phyloP scores from a whole-genome alignment of 2,329 filamentous ascomycete genomes.

The Fusarium fracticaudum region DNA sequence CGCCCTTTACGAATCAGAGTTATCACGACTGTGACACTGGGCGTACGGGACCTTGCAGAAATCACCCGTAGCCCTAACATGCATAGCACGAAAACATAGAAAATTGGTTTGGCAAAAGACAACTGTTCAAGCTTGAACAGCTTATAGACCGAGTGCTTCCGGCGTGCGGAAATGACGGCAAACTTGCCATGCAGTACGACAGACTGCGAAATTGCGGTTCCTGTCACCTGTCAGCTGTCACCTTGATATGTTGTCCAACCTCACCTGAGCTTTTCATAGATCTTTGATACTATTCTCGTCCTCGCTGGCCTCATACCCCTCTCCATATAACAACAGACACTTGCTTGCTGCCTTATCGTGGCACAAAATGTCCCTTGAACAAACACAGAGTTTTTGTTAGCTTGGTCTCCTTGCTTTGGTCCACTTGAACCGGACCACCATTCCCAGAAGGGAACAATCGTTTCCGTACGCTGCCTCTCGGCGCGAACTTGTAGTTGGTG shows the following conservation, averaged over 20 bases:
- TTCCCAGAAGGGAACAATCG: constrained; percentile 1
- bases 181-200: constrained; percentile 15
- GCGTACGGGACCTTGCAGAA: constrained; percentile 33
- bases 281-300: constrained; percentile 26
- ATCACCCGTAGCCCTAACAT: constrained; percentile 7
- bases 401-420: constrained; percentile 1
- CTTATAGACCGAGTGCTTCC: background rate
- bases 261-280: constrained; percentile 7
- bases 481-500: background rate
- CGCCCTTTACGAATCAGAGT: constrained; percentile 19
- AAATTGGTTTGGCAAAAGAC: background rate
- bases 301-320: background rate
- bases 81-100: constrained; percentile 17
- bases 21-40: constrained; percentile 16
- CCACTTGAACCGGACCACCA: constrained; percentile 12
- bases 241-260: constrained; percentile 2
- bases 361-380: constrained; percentile 1
- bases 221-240: constrained; percentile 1
- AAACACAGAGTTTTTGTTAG: background rate
- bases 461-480: background rate
- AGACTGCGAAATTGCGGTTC: constrained; percentile 4
- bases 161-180: constrained; percentile 10
- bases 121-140: background rate
- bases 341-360: background rate
- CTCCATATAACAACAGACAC: background rate